A percentile compares a stretch with the other conserved stretches of the same genome.
phyloP scores from a whole-genome alignment of 495 filamentous ascomycete genomes.

The Glarea lozoyensis region DNA sequence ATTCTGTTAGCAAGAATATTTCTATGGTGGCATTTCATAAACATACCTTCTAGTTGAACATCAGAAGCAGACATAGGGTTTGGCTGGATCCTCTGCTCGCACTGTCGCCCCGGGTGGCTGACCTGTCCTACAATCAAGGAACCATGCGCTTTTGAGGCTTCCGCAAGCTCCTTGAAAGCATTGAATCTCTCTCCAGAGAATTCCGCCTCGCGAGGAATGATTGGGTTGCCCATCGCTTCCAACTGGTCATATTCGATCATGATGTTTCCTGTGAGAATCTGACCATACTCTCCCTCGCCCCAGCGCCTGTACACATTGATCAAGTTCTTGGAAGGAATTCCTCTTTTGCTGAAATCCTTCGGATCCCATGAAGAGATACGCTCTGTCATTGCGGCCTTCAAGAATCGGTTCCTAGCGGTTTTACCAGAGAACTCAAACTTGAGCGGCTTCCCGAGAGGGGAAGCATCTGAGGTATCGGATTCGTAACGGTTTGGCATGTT shows the following conservation, averaged over 20 bases:
- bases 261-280: slow-evolving; percentile 54
- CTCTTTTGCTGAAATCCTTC: slow-evolving; percentile 35
- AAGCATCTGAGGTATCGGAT: slow-evolving; percentile 25
- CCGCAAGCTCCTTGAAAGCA: slow-evolving; percentile 43
- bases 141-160: slow-evolving; percentile 41
- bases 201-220: slow-evolving; percentile 39
- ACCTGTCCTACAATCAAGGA: slow-evolving; percentile 49
- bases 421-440: slow-evolving; percentile 47
- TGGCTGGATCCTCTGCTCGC: slow-evolving; percentile 33
- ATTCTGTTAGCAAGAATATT: slow-evolving; percentile 16
- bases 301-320: slow-evolving; percentile 51
- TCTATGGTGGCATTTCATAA: too few relatives aligned
- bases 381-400: slow-evolving; percentile 60
- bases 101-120: slow-evolving; percentile 56
- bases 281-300: slow-evolving; percentile 49
- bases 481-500: slow-evolving; percentile 11
- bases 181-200: slow-evolving; percentile 49
- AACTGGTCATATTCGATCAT: slow-evolving; percentile 52
- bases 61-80: slow-evolving; percentile 53
- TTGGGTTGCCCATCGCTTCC: slow-evolving; percentile 47
- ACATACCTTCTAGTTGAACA: slow-evolving; percentile 39
- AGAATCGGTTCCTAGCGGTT: slow-evolving; percentile 47
- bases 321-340: slow-evolving; percentile 47
- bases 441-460: slow-evolving; percentile 45
- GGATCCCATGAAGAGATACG: slow-evolving; percentile 46